Evolutionary conservation across 2,329 filamentous ascomycete genomes (phyloP).

Genomic region (Fusarium camptoceras): DNA sequence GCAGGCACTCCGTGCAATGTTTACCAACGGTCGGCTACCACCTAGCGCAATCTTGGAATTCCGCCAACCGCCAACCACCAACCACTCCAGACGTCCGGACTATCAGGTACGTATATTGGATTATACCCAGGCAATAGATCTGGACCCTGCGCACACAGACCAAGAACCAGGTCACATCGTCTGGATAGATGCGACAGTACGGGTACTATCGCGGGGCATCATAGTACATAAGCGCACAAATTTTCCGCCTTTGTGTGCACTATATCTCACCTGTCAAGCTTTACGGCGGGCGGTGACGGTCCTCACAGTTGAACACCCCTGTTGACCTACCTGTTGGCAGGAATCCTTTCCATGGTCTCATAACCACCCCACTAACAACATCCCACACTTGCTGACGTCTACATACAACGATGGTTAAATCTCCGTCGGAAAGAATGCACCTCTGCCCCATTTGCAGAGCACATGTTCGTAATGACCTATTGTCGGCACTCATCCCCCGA

Average conservation of each 20-base stretch:
- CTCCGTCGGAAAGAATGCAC: constrained; percentile 25
- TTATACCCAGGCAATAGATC: constrained; percentile 31
- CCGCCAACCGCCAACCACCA: constrained; percentile 9
- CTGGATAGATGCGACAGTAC: constrained; percentile 46
- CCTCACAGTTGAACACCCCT: constrained; percentile 20
- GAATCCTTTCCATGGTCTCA: constrained; percentile 9
- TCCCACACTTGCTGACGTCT: constrained; percentile 27
- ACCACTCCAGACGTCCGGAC: constrained; percentile 12
- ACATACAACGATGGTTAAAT: constrained; percentile 29
- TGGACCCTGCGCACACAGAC: constrained; percentile 30
- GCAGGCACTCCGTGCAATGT: neutral
- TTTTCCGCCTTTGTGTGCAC: constrained; percentile 33
- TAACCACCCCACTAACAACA: constrained; percentile 12
- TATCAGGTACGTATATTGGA: constrained; percentile 18
- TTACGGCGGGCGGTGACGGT: constrained; percentile 13
- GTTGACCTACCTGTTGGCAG: constrained; percentile 19
- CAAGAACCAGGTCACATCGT: constrained; percentile 38
- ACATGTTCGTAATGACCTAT: constrained; percentile 8
- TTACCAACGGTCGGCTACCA: constrained; percentile 30
- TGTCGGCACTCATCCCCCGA: constrained; percentile 20
- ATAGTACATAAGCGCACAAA: constrained; percentile 43
- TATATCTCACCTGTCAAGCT: constrained; percentile 24
- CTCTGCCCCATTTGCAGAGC: constrained; percentile 10
- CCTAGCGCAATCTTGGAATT: constrained; percentile 36
- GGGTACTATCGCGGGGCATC: constrained; percentile 42